Conservation (phyloP, 2,329 filamentous ascomycete genomes). For the Paecilomyces niveus region DNA sequence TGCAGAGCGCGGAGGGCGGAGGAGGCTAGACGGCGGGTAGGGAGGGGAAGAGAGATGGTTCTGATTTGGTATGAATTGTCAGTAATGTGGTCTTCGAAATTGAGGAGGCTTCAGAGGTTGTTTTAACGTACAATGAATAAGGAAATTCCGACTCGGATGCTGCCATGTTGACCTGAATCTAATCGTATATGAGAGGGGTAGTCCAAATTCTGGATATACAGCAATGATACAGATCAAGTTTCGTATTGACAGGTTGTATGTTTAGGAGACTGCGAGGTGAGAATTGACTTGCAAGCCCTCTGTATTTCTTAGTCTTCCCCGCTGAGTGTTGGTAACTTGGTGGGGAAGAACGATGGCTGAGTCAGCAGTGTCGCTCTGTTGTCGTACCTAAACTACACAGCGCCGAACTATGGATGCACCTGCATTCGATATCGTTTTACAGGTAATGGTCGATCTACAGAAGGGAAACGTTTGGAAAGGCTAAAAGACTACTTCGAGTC, state of each 20-base stretch:
- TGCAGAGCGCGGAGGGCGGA: conserved; percentile 68
- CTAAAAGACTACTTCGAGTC: too few relatives aligned
- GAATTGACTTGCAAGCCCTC: not conserved
- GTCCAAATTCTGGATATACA: not conserved
- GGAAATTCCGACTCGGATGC: conserved; percentile 25
- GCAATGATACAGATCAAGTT: not conserved
- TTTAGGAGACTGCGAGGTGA: not conserved
- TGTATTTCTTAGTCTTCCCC: not conserved
- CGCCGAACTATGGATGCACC: too few relatives aligned
- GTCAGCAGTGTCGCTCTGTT: not conserved
- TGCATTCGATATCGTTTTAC: not conserved
- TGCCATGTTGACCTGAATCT: conserved; percentile 11
- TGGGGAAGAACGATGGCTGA: not conserved
- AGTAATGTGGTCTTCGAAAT: not conserved
- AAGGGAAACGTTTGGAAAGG: too few relatives aligned
- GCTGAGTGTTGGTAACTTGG: not conserved
- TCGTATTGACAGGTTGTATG: not conserved
- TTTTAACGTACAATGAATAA: conserved; percentile 27
- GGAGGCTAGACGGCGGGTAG: conserved; percentile 67
- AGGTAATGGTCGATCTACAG: too few relatives aligned
- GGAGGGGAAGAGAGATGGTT: conserved; percentile 72
- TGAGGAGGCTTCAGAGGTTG: not conserved
- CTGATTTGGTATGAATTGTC: conserved; percentile 38
- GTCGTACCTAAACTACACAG: not conserved
- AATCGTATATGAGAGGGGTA: not conserved